These are phyloP conservation scores for Myrica gale DNA, from an alignment of 306 rosid genomes.

Conservation along the genomic window DNA sequence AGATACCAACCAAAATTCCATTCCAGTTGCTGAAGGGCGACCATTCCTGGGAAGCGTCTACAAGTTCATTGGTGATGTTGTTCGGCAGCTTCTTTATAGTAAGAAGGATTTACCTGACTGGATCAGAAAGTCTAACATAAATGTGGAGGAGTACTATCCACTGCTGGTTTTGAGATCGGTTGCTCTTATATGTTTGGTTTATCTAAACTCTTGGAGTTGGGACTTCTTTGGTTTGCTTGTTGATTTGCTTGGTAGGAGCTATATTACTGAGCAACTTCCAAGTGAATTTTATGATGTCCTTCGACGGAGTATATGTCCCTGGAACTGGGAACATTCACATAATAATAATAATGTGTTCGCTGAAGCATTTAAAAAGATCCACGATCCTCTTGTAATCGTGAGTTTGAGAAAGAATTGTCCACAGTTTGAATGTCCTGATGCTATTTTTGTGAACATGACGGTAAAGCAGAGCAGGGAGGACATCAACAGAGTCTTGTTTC, in stretches of 20 bases:
- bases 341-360: constrained; percentile 35
- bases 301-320: constrained; percentile 2
- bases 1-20: constrained; percentile 19
- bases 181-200: constrained; percentile 41
- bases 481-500: constrained; percentile 35
- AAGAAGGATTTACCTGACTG: constrained; percentile 28
- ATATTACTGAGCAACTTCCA: constrained; percentile 38
- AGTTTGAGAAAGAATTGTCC: constrained; percentile 21
- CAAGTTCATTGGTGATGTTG: constrained; percentile 23
- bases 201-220: constrained; percentile 37
- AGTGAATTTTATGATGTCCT: constrained; percentile 30
- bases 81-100: constrained; percentile 23
- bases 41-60: background rate
- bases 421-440: constrained; percentile 31
- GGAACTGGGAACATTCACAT: constrained; percentile 2
- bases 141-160: constrained; percentile 26
- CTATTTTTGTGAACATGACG: constrained; percentile 39
- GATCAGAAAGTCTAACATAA: constrained; percentile 29
- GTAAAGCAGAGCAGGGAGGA: constrained; percentile 20
- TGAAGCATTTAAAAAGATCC: constrained; percentile 41
- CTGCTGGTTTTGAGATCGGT: constrained; percentile 46
- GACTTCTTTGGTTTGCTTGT: constrained; percentile 15
- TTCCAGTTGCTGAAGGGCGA: background rate
- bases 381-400: constrained; percentile 52
- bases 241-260: constrained; percentile 23